Evolutionary conservation across 148 eudicot genomes (phyloP), one percentile per base, ranked within the genome.

Genomic region (Chenopodium quinoa): DNA sequence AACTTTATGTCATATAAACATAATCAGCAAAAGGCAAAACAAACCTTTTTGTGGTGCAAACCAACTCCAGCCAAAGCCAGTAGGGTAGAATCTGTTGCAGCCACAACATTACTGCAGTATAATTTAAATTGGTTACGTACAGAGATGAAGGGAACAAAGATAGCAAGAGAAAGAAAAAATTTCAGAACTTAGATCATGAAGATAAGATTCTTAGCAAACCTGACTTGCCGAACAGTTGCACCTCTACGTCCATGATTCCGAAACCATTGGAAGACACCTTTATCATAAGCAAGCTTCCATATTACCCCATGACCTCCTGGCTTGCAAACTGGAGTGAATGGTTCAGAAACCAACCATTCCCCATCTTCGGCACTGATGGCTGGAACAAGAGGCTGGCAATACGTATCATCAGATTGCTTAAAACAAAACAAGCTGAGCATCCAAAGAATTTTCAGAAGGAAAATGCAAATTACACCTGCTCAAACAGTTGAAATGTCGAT

Each of bases 291-390:
- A 78, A 96, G 94, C 85, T 93, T 96, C 99, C 99, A 96, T 80
- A 96, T 93, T 73, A 89, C 99, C 58, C 99, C 99, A 89, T 96
- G 99, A 83, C 99, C 99, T 73, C 99, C 98, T 79, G 99, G 99
- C 88, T 93, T 96, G 91, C 97, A 91, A 62, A 96, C 90, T 69
- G 98, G 98, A 64, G 84, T 80, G 73, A 91, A 91, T 81, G 91
- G 92, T 85, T 91, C 90, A 68, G 87, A 85, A 58, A 92, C 91
- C 80, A 96, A 75, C 99, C 99, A 96, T 62, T 90, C 87, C 34
- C 99, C 98, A 90, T 92, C 97, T 88, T 86, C 86, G 70, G 99
- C 97, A 86, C 91, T 85, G 82, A 96, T 85, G 80, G 94, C 93
- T 54, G 99, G 99, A 90, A 96, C 99, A 89, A 96, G 98, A 86